phyloP scores from a whole-genome alignment of 805 yeast species.

The Metschnikowia borealis region DNA sequence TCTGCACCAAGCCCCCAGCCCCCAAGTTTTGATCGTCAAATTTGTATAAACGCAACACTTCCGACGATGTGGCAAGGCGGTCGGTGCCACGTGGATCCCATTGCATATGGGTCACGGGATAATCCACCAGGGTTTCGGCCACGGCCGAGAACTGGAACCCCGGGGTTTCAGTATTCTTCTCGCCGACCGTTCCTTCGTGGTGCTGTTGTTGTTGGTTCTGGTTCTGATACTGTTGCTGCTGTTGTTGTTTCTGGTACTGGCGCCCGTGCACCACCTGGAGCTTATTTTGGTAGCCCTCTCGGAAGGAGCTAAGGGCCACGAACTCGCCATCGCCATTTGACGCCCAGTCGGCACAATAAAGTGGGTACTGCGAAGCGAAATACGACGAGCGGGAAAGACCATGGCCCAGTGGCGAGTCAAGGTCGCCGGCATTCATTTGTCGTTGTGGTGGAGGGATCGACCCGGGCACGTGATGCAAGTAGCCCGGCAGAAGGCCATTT shows the following conservation, averaged over 20 bases:
- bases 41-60: slow-evolving; percentile 63
- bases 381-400: slow-evolving; percentile 8
- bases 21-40: slow-evolving; percentile 43
- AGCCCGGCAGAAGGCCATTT: not conserved
- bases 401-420: not conserved
- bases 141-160: slow-evolving; percentile 41
- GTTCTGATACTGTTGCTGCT: slow-evolving; percentile 16
- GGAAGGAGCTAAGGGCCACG: slow-evolving; percentile 69
- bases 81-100: slow-evolving; percentile 61
- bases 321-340: slow-evolving; percentile 33
- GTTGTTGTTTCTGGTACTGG: slow-evolving; percentile 3
- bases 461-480: not conserved
- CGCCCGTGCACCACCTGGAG: slow-evolving; percentile 45
- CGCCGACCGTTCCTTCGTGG: too few relatives aligned
- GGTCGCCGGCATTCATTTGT: not conserved
- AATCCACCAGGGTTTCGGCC: slow-evolving; percentile 52
- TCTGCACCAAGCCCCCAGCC: slow-evolving; percentile 34
- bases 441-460: not conserved
- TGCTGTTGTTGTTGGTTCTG: too few relatives aligned
- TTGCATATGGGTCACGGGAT: slow-evolving; percentile 67
- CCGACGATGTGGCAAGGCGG: slow-evolving; percentile 66
- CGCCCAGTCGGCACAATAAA: slow-evolving; percentile 36
- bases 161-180: not conserved
- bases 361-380: slow-evolving; percentile 25
- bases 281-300: slow-evolving; percentile 72